Base-by-base conservation (phyloP, 2,329 filamentous ascomycete genomes). In the Aspergillus caelatus region DNA sequence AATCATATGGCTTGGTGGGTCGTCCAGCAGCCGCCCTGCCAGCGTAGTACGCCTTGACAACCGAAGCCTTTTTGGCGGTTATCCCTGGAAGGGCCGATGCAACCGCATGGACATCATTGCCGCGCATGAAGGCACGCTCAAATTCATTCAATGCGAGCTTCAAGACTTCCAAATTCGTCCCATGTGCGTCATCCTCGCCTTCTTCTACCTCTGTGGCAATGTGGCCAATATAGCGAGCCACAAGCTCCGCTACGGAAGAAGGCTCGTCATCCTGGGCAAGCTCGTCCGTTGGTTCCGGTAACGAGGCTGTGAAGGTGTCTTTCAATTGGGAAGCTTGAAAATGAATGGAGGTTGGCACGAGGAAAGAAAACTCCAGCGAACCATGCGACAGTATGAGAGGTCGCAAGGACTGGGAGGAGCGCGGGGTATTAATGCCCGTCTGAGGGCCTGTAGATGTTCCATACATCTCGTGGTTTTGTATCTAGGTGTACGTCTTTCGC, bases 251-350 rank as follows among this genome's bases (percentile, higher is more conserved):
- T 54, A 94, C 89, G 28, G 96, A 99, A 43, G 95, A 98, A n/a
- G 95, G 95, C 84, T 99, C 96, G 73, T 99, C 95, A 84, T 99
- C 96, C 77, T 94, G 93, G 65, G 95, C 96, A 68, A 98, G 88
- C 84, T 99, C 95, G 78, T 99, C 95, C 77, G 96, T 99, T 62
- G 95, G 92, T 73, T 89, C 85, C 60, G 96, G 96, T 71, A 99
- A 86, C 68, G 89, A 93, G 55, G 91, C 86, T 69, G 89, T 87
- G 82, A 99, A 99, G 70, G 89, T 87, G 72, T 97, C 94, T 85
- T 94, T 96, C 76, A 98, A 86, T 83, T 97, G 92, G 65, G 93
- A 91, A 73, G 95, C 95, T 80, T 95, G 94, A 85, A 96, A 99
- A 82, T 99, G 95, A 68, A 97, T 88, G 74, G 89, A 92, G 71